Evolutionary conservation across 1,284 basidiomycete genomes (phyloP).

Genomic region (Ganoderma leucocontextum): DNA sequence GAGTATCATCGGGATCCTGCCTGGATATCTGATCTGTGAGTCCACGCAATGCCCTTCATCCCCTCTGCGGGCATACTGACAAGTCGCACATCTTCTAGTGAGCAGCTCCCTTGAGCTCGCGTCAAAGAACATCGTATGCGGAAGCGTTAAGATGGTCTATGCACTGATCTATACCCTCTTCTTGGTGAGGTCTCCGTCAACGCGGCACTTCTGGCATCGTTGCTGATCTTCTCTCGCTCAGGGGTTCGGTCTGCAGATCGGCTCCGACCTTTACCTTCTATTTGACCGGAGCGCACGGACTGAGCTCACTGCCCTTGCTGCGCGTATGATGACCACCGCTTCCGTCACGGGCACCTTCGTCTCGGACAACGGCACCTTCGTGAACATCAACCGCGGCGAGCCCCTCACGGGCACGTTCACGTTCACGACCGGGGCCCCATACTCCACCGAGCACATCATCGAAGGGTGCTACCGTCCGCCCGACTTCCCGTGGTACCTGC

Average conservation of each 20-base stretch:
- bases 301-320: conserved; percentile 59
- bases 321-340: conserved; percentile 55
- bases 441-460: conserved; percentile 54
- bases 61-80: conserved; percentile 13
- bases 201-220: neutral
- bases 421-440: conserved; percentile 66
- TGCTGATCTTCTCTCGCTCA: neutral
- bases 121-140: conserved; percentile 88
- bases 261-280: conserved; percentile 85
- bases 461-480: conserved; percentile 76
- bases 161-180: conserved; percentile 91
- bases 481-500: conserved; percentile 78
- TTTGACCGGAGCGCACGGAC: conserved; percentile 70
- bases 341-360: conserved; percentile 73
- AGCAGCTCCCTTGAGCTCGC: conserved; percentile 88
- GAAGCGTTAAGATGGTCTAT: conserved; percentile 91
- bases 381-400: conserved; percentile 46
- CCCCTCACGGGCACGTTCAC: conserved; percentile 78
- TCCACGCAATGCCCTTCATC: conserved; percentile 24
- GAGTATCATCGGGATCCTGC: conserved; percentile 83
- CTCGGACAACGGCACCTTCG: conserved; percentile 64
- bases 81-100: conserved; percentile 54
- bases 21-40: conserved; percentile 84
- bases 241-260: conserved; percentile 89
- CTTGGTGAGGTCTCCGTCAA: conserved; percentile 44